Evolutionary conservation across 2,329 filamentous ascomycete species (phyloP), one percentile per base, ranked within the genome.

Genomic region (Talaromyces sp.): DNA sequence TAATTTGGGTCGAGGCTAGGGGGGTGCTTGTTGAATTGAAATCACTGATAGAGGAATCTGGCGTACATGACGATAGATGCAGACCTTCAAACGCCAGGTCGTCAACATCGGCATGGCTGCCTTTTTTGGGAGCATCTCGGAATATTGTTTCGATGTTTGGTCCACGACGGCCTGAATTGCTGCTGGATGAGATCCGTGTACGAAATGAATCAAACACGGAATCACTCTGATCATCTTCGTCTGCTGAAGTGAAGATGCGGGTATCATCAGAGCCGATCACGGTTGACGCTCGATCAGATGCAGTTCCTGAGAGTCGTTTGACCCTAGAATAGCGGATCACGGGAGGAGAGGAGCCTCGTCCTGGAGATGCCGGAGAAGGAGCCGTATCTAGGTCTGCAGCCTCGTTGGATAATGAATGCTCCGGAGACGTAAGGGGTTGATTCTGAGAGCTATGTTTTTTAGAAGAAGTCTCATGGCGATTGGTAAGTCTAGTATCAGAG

Each of bases 81-180:
- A 78, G 74, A 25, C 78, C 78, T 58, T 78, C 75, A 32, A 78
- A 78, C 9, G 82, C 73, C 19, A 83, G 73, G 65, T 83, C 80
- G 62, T 79, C 76, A 53, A 84, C 72, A 60, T 76, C 75, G 58
- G 77, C 72, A 57, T 79, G 67, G 66, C 76, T 80, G 63, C 75
- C 69, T 64, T 78, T 78, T 54, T 71, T 73, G 62, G 77, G 77
- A 57, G 79, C 80, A 68, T 85, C 83, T 70, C 86, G 83, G 70
- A 88, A 88, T 67, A 88, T 85, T 11, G 83, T 85, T 67, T 88
- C 84, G 62, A 88, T 86, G 55, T 81, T 82, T 63, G 84, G 80
- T 51, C 83, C 82, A 67, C 83, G 79, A 63, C 80, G 75, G 49
- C 80, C 81, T 28, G 81, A 81, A 60, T 79, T 81, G 68, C 75